A percentile compares a stretch with the other conserved stretches of the same genome.
phyloP scores from a whole-genome alignment of 306 rosid species.

The Fragaria nilgerrensis region DNA sequence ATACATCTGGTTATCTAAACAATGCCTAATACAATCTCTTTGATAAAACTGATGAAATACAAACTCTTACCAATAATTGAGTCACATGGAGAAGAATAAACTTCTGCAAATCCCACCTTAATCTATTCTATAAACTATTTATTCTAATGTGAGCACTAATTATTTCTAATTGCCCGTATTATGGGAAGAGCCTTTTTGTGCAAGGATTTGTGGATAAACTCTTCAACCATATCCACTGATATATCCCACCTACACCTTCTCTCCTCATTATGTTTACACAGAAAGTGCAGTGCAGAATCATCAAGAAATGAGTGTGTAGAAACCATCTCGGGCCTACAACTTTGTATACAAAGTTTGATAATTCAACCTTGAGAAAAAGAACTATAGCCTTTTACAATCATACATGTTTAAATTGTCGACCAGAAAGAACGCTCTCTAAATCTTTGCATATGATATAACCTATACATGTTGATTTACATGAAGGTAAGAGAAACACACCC shows the following conservation, averaged over 20 bases:
- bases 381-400: background rate
- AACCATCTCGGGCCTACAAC: background rate
- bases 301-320: background rate
- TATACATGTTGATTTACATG: background rate
- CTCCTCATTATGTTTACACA: background rate
- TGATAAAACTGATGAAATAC: background rate
- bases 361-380: background rate
- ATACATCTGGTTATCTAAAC: background rate
- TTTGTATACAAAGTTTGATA: background rate
- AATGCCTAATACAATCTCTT: background rate
- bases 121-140: background rate
- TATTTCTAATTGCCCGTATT: background rate
- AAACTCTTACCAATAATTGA: background rate
- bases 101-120: background rate
- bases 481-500: slow-evolving; percentile 23
- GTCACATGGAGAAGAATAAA: background rate
- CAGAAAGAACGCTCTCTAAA: background rate
- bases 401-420: background rate
- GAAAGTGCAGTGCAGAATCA: background rate
- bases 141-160: background rate
- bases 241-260: background rate
- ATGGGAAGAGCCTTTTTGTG: background rate
- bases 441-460: background rate
- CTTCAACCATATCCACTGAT: background rate
- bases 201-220: background rate